These are phyloP conservation scores for Ochromonas danica DNA, from an alignment of 108 stramenopile species.

Conservation along the genomic window DNA sequence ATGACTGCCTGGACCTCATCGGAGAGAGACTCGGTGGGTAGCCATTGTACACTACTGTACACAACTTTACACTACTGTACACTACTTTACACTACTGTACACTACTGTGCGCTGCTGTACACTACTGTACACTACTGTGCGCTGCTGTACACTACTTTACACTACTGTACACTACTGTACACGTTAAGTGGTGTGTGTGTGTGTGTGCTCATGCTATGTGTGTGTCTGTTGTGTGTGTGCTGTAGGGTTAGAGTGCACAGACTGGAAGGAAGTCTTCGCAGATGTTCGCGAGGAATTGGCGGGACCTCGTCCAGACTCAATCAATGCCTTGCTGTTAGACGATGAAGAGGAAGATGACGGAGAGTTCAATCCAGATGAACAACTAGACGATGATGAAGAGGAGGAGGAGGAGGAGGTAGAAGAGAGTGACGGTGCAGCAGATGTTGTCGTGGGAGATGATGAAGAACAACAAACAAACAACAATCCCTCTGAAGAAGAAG, in stretches of 20 bases:
- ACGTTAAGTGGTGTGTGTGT: too few species aligned
- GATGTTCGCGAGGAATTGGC: background rate
- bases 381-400: background rate
- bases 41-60: too few species aligned
- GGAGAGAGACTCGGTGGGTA: background rate
- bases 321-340: background rate
- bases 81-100: too few species aligned
- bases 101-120: too few species aligned
- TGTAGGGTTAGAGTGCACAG: background rate
- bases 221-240: too few species aligned
- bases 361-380: background rate
- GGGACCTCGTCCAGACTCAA: background rate
- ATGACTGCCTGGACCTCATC: conserved; percentile 30
- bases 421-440: background rate
- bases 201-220: too few species aligned
- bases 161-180: too few species aligned
- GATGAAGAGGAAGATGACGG: conserved; percentile 19
- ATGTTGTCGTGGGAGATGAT: background rate
- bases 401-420: background rate
- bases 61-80: too few species aligned
- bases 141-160: too few species aligned
- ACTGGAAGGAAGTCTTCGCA: background rate
- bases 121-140: too few species aligned
- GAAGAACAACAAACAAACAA: background rate
- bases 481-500: background rate